Percentiles rank a stretch among this genome's conserved stretches.
Evolutionary conservation across 768 basidiomycete genomes (phyloP).

Genomic region (Tylopilus rubrobrunneus): DNA sequence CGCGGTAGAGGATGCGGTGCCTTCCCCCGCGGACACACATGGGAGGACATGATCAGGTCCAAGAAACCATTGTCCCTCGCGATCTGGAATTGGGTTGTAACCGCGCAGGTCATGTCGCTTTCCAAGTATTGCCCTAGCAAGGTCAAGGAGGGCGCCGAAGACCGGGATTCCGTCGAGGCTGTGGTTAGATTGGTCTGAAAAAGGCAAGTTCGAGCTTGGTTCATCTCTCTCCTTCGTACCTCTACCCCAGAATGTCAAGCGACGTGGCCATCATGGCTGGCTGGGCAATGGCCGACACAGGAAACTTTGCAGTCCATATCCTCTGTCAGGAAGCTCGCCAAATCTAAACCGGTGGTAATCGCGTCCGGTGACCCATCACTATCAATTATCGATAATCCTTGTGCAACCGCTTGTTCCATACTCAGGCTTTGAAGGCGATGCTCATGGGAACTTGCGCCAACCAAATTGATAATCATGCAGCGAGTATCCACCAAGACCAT

Average conservation of each 20-base stretch:
- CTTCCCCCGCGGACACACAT: slow-evolving; percentile 38
- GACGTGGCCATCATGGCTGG: slow-evolving; percentile 59
- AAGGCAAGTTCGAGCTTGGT: slow-evolving; percentile 42
- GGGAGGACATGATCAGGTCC: slow-evolving; percentile 57
- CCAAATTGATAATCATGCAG: not conserved
- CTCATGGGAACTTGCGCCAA: too few relatives aligned
- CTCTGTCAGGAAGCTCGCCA: slow-evolving; percentile 61
- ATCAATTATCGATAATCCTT: too few relatives aligned
- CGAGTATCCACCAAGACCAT: not conserved
- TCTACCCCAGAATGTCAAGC: slow-evolving; percentile 61
- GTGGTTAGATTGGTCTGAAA: slow-evolving; percentile 69
- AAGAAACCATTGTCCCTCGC: too few relatives aligned
- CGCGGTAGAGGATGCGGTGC: slow-evolving; percentile 1
- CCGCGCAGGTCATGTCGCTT: slow-evolving; percentile 55
- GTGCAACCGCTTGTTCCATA: too few relatives aligned
- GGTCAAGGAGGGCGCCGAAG: slow-evolving; percentile 86
- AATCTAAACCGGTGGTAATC: slow-evolving; percentile 34
- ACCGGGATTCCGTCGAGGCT: slow-evolving; percentile 71
- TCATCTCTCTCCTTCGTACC: slow-evolving; percentile 32
- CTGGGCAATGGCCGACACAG: slow-evolving; percentile 84
- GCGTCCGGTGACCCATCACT: too few relatives aligned
- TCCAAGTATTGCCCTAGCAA: slow-evolving; percentile 20
- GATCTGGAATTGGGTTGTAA: slow-evolving; percentile 74
- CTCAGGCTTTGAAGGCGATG: too few relatives aligned
- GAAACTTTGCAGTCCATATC: slow-evolving; percentile 76